Percentiles rank a stretch among this genome's conserved stretches.
These are phyloP conservation scores for Lyophyllum decastes DNA, from an alignment of 768 basidiomycete species.

Conservation along the genomic window DNA sequence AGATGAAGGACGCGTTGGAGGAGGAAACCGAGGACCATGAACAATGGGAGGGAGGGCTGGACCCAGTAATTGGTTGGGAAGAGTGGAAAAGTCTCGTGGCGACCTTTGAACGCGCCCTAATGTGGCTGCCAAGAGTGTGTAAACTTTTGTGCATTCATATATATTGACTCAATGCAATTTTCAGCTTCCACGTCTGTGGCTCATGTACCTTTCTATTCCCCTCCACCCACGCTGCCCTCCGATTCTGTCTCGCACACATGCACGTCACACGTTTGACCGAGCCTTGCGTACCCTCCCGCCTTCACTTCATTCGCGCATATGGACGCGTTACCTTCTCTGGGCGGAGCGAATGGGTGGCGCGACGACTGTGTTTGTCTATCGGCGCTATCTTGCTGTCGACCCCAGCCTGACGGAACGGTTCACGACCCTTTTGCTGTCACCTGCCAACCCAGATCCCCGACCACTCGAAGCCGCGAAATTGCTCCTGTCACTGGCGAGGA, in stretches of 20 bases:
- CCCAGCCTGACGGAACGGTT: constrained; percentile 82
- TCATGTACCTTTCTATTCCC: constrained; percentile 90
- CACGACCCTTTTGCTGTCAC: constrained; percentile 65
- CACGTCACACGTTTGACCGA: constrained; percentile 91
- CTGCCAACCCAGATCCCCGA: constrained; percentile 56
- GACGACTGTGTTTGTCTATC: constrained; percentile 81
- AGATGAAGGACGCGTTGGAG: constrained; percentile 87
- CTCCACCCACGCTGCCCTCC: constrained; percentile 89
- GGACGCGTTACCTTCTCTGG: constrained; percentile 93
- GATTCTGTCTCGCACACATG: constrained; percentile 83
- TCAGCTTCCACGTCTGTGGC: constrained; percentile 92
- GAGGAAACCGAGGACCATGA: constrained; percentile 80
- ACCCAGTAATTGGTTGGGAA: constrained; percentile 90
- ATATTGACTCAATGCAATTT: constrained; percentile 1
- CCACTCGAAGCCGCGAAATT: constrained; percentile 95
- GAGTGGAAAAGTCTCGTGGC: constrained; percentile 93
- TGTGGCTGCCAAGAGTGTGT: constrained; percentile 90
- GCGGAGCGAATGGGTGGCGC: constrained; percentile 79
- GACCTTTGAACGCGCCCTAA: constrained; percentile 87
- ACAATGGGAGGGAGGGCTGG: constrained; percentile 85
- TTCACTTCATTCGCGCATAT: constrained; percentile 87
- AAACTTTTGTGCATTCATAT: background rate
- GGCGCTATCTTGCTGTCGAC: constrained; percentile 85
- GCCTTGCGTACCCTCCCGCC: constrained; percentile 92
- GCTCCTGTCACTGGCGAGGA: constrained; percentile 79